Evolutionary conservation across 2,329 filamentous ascomycete species (phyloP).

Genomic region (Cadophora luteo-olivacea): DNA sequence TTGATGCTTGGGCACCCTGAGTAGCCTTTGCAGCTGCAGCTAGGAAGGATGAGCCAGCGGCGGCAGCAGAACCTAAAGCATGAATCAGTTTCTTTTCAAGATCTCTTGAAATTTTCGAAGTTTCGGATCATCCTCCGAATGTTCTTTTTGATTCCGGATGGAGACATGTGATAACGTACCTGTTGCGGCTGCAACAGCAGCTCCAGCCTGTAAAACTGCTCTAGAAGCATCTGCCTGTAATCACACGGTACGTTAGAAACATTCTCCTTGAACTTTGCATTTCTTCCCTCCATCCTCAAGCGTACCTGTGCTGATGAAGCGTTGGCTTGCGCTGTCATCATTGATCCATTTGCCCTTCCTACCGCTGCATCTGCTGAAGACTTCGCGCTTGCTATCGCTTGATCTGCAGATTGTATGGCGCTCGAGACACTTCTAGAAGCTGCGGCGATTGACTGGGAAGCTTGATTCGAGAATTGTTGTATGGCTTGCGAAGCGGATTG

Average conservation of each 20-base stretch:
- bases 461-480: slow-evolving; percentile 31
- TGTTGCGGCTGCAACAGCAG: slow-evolving; percentile 41
- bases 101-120: background rate
- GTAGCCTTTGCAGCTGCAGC: slow-evolving; percentile 38
- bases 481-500: slow-evolving; percentile 38
- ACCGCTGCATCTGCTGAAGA: slow-evolving; percentile 37
- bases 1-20: slow-evolving; percentile 30
- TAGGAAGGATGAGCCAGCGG: slow-evolving; percentile 40
- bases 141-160: background rate
- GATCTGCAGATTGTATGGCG: slow-evolving; percentile 37
- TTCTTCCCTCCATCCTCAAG: background rate
- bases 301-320: slow-evolving; percentile 37
- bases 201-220: slow-evolving; percentile 39
- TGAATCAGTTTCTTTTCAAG: slow-evolving; percentile 16
- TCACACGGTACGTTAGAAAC: slow-evolving; percentile 15
- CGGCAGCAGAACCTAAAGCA: slow-evolving; percentile 39
- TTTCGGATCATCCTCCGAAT: background rate
- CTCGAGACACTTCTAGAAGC: slow-evolving; percentile 37
- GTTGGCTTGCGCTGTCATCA: slow-evolving; percentile 34
- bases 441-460: slow-evolving; percentile 38
- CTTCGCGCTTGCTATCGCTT: slow-evolving; percentile 33
- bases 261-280: background rate
- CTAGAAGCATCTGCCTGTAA: slow-evolving; percentile 34
- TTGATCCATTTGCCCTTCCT: slow-evolving; percentile 33
- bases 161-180: slow-evolving; percentile 29